phyloP scores from a whole-genome alignment of 306 rosid species.

The Rubus idaeus region DNA sequence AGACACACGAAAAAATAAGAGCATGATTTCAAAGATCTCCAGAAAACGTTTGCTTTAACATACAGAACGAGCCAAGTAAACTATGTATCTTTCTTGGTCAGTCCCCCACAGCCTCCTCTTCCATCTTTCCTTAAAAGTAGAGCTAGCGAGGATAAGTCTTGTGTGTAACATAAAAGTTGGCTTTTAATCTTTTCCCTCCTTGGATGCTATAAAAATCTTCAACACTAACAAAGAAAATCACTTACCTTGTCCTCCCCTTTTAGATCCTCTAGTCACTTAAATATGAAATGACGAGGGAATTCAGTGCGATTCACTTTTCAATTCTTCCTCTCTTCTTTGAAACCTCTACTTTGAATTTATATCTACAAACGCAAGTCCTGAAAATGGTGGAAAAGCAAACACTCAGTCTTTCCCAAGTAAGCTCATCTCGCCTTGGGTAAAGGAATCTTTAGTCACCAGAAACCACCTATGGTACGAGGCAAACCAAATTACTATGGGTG shows the following conservation, averaged over 20 bases:
- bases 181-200: not conserved
- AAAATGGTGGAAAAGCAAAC: no score
- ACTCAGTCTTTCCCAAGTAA: no score
- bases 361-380: not conserved
- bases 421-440: no score
- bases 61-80: not conserved
- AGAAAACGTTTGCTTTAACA: not conserved
- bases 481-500: not conserved
- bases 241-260: not conserved
- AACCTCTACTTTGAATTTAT: no score
- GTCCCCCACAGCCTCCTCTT: not conserved
- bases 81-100: not conserved
- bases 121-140: not conserved
- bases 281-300: not conserved
- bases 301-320: not conserved
- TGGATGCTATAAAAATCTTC: not conserved
- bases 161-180: not conserved
- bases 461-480: not conserved
- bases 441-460: no score
- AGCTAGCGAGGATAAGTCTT: not conserved
- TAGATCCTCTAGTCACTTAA: not conserved
- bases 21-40: not conserved
- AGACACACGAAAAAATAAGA: not conserved
- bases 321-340: not conserved
- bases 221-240: not conserved